phyloP scores from a whole-genome alignment of 108 stramenopile genomes.

The Asterionellopsis glacialis region DNA sequence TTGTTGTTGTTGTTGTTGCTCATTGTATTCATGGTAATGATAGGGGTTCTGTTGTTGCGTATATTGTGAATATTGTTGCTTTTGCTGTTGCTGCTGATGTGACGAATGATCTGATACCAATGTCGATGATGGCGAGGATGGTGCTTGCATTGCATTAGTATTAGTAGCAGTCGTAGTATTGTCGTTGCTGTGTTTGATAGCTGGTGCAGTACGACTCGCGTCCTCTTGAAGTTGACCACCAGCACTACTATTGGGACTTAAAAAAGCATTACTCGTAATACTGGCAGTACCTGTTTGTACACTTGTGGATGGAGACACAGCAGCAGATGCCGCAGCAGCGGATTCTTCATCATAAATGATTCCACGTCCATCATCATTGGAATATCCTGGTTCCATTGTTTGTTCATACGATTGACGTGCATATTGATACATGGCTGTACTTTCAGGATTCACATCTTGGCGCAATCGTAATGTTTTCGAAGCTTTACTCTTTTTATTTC shows the following conservation, averaged over 20 bases:
- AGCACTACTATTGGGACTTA: conserved; percentile 4
- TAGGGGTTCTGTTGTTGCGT: neutral
- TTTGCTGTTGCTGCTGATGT: conserved; percentile 4
- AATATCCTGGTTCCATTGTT: conserved; percentile 24
- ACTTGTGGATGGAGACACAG: too few species aligned
- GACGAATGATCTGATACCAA: neutral
- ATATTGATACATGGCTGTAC: conserved; percentile 35
- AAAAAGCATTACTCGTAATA: too few species aligned
- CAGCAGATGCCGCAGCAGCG: too few species aligned
- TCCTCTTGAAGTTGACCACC: too few species aligned
- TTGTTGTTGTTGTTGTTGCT: conserved; percentile 6
- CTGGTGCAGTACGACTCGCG: too few species aligned
- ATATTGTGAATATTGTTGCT: neutral
- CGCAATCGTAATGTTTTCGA: too few species aligned
- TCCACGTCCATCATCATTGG: conserved; percentile 9
- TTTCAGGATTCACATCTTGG: too few species aligned
- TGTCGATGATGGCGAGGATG: conserved; percentile 5
- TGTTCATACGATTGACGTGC: conserved; percentile 51
- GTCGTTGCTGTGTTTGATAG: too few species aligned
- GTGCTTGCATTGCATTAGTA: neutral
- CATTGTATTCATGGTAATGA: neutral
- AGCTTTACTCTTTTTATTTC: too few species aligned
- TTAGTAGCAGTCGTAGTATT: too few species aligned
- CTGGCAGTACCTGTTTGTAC: too few species aligned
- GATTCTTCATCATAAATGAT: too few species aligned